Evolutionary conservation across 176 grass and related monocot species (phyloP), one percentile per base, ranked within the genome.

Genomic region (Ensete ventricosum): DNA sequence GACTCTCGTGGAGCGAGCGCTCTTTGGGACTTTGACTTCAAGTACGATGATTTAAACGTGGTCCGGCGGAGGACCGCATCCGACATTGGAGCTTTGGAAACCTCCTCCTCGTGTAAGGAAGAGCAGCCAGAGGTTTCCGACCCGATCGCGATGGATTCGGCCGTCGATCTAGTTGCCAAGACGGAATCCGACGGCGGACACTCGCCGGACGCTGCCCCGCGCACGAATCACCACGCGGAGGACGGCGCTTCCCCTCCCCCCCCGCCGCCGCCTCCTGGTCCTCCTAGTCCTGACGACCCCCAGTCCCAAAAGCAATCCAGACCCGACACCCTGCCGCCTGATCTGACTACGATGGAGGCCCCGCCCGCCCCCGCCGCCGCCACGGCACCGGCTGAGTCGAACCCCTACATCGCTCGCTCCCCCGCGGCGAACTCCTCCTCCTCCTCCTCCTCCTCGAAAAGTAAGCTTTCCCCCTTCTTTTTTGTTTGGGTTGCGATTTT

Each of bases 371-470:
- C 73, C 73, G 65, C 66, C 74, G 58, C 67, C 1, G 72, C 14
- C 9, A 50, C 65, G n/a, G 52, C 80, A 78, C 77, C 87, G 6
- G 66, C 73, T 71, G 83, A 84, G 72, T 71, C 73, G 24, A 84
- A 85, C 83, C 86, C 84, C 49, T 89, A 94, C 73, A 80, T 87
- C 27, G 77, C 63, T 80, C 55, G 90, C 22, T 80, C 82, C 25
- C 82, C 89, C 20, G 54, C 78, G 19, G 65, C 81, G 13, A 68
- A 81, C 54, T 79, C 82, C 25, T 74, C 91, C 49, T 67, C 69
- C 21, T 79, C 84, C n/a, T n/a, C n/a, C 27, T 23, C 73, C 21
- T 79, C 84, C 27, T 23, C 82, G 27, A 90, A 82, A 62, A 84
- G 95, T 93, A 59, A 52, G 1, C 51, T 53, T 81, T 24, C 50